phyloP scores from a whole-genome alignment of 371 early-diverging fungal genomes.

The Basidiobolus meristosporus region DNA sequence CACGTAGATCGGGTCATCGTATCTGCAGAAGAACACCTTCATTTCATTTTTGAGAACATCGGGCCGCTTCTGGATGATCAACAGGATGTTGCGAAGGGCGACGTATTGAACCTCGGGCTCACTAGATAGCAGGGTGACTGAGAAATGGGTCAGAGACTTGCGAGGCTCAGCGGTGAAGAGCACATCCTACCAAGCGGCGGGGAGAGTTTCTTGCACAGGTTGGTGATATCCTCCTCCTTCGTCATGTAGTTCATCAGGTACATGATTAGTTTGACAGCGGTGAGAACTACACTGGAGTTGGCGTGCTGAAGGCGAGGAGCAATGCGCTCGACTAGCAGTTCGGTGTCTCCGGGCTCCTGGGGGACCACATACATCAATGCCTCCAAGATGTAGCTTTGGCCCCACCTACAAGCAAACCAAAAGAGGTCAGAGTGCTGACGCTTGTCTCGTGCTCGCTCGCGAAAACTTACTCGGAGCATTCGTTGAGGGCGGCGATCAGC shows the following conservation, averaged over 20 bases:
- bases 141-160: background rate
- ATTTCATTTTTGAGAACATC: constrained; percentile 78
- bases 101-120: constrained; percentile 94
- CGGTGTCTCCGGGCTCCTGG: constrained; percentile 69
- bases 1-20: constrained; percentile 95
- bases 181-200: constrained; percentile 59
- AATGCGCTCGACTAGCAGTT: constrained; percentile 78
- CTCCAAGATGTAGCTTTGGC: constrained; percentile 77
- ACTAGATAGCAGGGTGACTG: constrained; percentile 74
- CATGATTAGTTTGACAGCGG: constrained; percentile 72
- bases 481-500: constrained; percentile 82
- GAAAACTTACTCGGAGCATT: constrained; percentile 72
- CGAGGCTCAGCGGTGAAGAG: background rate
- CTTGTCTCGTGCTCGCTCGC: background rate
- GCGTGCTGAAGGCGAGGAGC: constrained; percentile 89
- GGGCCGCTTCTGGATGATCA: constrained; percentile 86
- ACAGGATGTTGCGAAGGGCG: constrained; percentile 81
- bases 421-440: background rate
- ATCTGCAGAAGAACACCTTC: constrained; percentile 94
- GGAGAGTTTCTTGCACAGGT: constrained; percentile 60
- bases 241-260: constrained; percentile 79
- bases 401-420: constrained; percentile 42
- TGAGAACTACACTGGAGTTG: constrained; percentile 87
- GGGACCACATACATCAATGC: constrained; percentile 74
- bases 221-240: constrained; percentile 42